A percentile compares a stretch with the other conserved stretches of the same genome.
These are phyloP conservation scores for Acacia concinna DNA, from an alignment of 331 rosid genomes.

Conservation along the genomic window DNA sequence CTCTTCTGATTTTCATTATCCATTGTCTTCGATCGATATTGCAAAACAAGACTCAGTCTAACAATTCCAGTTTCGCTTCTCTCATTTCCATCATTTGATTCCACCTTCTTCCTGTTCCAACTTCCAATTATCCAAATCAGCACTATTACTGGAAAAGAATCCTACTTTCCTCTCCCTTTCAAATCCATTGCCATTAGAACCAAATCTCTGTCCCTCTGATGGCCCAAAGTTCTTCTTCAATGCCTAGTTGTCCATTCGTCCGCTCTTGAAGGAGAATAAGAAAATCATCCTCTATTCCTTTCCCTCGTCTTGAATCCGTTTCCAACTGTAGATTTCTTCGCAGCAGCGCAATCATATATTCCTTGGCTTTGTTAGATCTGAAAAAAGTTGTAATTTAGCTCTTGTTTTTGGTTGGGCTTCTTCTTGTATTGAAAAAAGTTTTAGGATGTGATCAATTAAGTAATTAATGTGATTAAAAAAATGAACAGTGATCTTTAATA, in stretches of 20 bases:
- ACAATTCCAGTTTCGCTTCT: conserved; percentile 24
- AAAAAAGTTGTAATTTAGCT: no score
- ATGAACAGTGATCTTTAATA: no score
- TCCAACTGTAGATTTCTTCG: conserved; percentile 54
- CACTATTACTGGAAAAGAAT: conserved; percentile 55
- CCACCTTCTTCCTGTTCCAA: conserved; percentile 61
- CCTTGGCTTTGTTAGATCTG: no score
- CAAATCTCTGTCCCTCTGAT: conserved; percentile 58
- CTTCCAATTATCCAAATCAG: conserved; percentile 66
- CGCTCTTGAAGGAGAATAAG: conserved; percentile 78
- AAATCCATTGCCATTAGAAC: conserved; percentile 43
- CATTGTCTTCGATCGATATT: conserved; percentile 56
- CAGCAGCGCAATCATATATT: conserved; percentile 76
- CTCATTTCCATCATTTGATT: conserved; percentile 40
- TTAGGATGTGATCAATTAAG: no score
- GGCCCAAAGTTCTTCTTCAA: conserved; percentile 52
- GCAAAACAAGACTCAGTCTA: conserved; percentile 77
- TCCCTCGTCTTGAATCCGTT: conserved; percentile 72
- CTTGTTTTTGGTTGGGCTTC: no score
- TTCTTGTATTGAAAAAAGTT: no score
- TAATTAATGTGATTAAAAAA: no score
- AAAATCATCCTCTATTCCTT: conserved; percentile 52
- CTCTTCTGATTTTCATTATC: conserved; percentile 42
- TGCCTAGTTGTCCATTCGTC: conserved; percentile 86
- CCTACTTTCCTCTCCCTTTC: conserved; percentile 63